phyloP scores from a whole-genome alignment of 208 protist species.

The Trypanosoma cruzi region DNA sequence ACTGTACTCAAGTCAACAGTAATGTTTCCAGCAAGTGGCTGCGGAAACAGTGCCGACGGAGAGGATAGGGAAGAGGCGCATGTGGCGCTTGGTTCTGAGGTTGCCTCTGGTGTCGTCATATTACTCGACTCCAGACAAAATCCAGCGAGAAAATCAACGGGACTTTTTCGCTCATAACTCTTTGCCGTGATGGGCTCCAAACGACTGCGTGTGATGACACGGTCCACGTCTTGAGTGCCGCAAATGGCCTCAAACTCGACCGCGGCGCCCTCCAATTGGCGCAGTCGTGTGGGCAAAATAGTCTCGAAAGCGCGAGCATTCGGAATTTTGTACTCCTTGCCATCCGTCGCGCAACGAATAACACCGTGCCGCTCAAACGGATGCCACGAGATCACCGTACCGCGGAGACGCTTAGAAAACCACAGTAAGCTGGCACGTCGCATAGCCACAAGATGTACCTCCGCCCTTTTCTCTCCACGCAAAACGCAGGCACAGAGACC shows the following conservation, averaged over 20 bases:
- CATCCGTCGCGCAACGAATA: constrained; percentile 54
- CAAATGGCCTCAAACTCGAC: constrained; percentile 57
- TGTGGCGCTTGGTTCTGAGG: background rate
- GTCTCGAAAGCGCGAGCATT: constrained; percentile 88
- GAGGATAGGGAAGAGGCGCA: constrained; percentile 7
- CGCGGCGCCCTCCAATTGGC: constrained; percentile 55
- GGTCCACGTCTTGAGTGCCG: constrained; percentile 36
- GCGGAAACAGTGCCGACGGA: constrained; percentile 9
- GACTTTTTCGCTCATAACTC: constrained; percentile 60
- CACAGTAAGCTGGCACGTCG: background rate
- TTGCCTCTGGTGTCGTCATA: constrained; percentile 1
- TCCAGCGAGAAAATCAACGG: constrained; percentile 61
- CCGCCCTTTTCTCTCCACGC: background rate
- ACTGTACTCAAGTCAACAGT: constrained; percentile 67
- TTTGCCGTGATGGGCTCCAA: constrained; percentile 57
- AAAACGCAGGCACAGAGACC: background rate
- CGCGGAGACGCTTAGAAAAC: constrained; percentile 16
- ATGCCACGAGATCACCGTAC: constrained; percentile 74
- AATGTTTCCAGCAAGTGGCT: constrained; percentile 54
- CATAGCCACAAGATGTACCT: background rate
- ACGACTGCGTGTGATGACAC: constrained; percentile 75
- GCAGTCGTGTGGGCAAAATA: constrained; percentile 73
- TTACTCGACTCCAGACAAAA: constrained; percentile 13
- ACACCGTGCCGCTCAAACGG: constrained; percentile 74
- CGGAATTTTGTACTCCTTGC: constrained; percentile 55